Percentiles rank a stretch among this genome's conserved stretches.
These are phyloP conservation scores for Mycena haematopus DNA, from an alignment of 768 basidiomycete species.

Conservation along the genomic window DNA sequence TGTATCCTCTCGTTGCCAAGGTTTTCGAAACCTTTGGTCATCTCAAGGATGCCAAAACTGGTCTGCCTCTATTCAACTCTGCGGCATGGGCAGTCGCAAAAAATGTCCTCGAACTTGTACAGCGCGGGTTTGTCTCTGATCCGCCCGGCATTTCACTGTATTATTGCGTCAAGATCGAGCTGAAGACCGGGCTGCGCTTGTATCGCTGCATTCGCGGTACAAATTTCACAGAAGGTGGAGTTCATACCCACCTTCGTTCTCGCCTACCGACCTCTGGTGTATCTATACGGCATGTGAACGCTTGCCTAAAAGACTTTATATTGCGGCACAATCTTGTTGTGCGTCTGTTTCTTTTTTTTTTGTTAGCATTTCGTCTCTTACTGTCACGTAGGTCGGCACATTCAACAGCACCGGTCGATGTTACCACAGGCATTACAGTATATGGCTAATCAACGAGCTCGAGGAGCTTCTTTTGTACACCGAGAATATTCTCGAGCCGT, in stretches of 20 bases:
- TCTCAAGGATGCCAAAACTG: slow-evolving; percentile 29
- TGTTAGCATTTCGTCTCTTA: too few species aligned
- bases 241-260: slow-evolving; percentile 39
- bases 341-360: background rate
- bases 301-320: slow-evolving; percentile 32
- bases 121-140: slow-evolving; percentile 38
- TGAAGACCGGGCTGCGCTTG: slow-evolving; percentile 30
- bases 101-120: slow-evolving; percentile 33
- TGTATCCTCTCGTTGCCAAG: slow-evolving; percentile 24
- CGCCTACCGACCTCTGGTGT: slow-evolving; percentile 32
- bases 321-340: slow-evolving; percentile 36
- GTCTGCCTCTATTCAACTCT: slow-evolving; percentile 28
- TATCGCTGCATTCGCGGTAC: slow-evolving; percentile 40
- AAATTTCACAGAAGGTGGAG: slow-evolving; percentile 42
- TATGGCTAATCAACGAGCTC: too few species aligned
- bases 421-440: too few species aligned
- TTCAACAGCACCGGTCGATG: too few species aligned
- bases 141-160: slow-evolving; percentile 39
- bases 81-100: slow-evolving; percentile 24
- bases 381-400: too few species aligned
- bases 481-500: too few species aligned
- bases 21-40: slow-evolving; percentile 33
- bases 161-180: slow-evolving; percentile 25
- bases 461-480: too few species aligned
- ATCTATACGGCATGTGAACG: slow-evolving; percentile 33